Conservation (phyloP, 1,139 yeast species). For the Sugiyamaella sp. region DNA sequence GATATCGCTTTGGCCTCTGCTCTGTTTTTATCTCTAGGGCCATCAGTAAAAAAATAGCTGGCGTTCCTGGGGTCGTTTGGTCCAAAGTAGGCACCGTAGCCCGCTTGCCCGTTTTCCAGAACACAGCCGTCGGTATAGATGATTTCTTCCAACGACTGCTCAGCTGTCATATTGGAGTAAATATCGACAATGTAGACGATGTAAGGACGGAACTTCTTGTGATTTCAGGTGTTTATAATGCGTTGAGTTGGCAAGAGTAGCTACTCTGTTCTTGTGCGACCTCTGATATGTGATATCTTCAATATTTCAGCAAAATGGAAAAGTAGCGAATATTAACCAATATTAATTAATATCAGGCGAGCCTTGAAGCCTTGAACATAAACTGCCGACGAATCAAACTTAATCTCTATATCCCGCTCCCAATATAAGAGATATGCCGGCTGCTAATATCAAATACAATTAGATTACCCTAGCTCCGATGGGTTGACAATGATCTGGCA, state of each 20-base stretch:
- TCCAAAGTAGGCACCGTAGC: constrained; percentile 77
- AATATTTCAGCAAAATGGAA: background rate
- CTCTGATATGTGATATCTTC: background rate
- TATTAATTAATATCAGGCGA: background rate
- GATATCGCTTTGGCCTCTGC: constrained; percentile 17
- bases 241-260: too few species aligned
- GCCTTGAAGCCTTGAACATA: too few species aligned
- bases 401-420: background rate
- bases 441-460: too few species aligned
- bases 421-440: background rate
- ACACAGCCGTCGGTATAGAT: constrained; percentile 74
- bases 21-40: constrained; percentile 29
- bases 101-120: constrained; percentile 60
- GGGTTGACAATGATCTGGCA: too few species aligned
- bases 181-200: background rate
- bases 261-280: too few species aligned
- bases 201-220: background rate
- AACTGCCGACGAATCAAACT: too few species aligned
- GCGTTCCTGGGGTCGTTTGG: constrained; percentile 55
- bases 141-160: constrained; percentile 6
- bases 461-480: too few species aligned
- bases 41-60: constrained; percentile 52
- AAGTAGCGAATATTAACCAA: background rate
- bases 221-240: too few species aligned
- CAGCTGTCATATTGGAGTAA: background rate